phyloP scores from a whole-genome alignment of 345 rosid species.

The Dipteronia dyeriana region DNA sequence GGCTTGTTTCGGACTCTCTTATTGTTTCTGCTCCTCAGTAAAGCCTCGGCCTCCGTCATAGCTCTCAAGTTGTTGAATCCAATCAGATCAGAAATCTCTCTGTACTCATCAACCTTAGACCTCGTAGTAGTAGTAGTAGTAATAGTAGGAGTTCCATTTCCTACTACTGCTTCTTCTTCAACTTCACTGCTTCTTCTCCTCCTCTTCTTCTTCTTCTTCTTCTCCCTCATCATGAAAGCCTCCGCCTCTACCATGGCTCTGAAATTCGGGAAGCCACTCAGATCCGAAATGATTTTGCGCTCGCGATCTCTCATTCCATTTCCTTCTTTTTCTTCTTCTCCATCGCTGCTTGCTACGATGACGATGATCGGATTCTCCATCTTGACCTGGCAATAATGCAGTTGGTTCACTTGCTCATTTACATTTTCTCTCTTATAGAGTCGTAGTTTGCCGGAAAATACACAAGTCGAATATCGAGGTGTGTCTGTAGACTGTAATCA shows the following conservation, averaged over 20 bases:
- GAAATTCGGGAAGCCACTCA: constrained; percentile 10
- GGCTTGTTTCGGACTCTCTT: too few relatives aligned
- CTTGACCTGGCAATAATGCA: not conserved
- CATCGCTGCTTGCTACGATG: constrained; percentile 5
- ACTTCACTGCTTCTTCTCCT: not conserved
- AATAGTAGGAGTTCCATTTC: not conserved
- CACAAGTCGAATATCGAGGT: too few relatives aligned
- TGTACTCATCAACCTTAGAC: constrained; percentile 24
- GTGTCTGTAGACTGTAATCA: too few relatives aligned
- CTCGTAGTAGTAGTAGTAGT: not conserved
- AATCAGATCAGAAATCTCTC: constrained; percentile 10
- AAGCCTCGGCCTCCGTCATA: too few relatives aligned
- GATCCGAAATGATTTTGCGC: too few relatives aligned
- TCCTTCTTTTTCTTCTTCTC: not conserved
- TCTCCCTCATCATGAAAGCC: constrained; percentile 3
- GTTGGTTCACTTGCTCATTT: not conserved
- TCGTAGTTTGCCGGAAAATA: too few relatives aligned
- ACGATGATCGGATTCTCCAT: constrained; percentile 3
- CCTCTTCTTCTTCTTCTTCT: not conserved
- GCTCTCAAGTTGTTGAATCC: too few relatives aligned
- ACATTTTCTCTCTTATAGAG: too few relatives aligned
- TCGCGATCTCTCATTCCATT: too few relatives aligned
- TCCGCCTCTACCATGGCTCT: constrained; percentile 21
- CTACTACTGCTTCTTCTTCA: not conserved
- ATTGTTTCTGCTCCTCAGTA: too few relatives aligned